Base-by-base conservation (phyloP, 1,139 yeast species). In the Geotrichum europaeum region DNA sequence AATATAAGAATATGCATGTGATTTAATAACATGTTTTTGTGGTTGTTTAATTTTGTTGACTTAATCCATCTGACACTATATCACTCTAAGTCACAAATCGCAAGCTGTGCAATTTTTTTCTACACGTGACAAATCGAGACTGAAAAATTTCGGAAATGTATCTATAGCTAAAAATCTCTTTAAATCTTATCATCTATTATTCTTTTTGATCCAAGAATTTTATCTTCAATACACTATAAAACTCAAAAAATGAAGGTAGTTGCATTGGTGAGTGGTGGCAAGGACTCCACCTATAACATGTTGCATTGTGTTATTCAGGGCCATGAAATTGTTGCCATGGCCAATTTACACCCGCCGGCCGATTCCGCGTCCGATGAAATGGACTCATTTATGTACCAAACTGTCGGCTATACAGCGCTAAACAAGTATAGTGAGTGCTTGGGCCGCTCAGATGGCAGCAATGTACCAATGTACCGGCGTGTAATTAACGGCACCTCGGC, bases 371-470 rank as follows among this genome's bases (percentile, higher is more conserved):
- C 66, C 15, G 80, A 78, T 58, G 99, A 94, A 72, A 77, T 94
- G 62, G 97, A 94, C 73, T 89, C 97, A 60, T 94, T 87, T 72
- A 94, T 94, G 99, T 94, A 89, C 73, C 99, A 94, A 73, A 94
- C 99, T 0, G 99, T 94, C n/a, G 99, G 99, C 0, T 95, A 88
- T 72, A 90, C 87, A 66, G 83, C 89, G 3, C 79, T 94, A 4
- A 80, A 82, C 0, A 74, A 77, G 61, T 90, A 91, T 69, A 77
- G 82, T 1, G 79, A 86, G 63, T 89, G 96, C 68, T 75, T 89
- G 53, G 61, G 58, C 9, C n/a, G 47, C 2, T n/a, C 20, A 40
- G 47, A 40, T 40, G 47, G 47, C 20, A 40, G 47, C 22, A 91
- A 83, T 5, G 84, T 89, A 0, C 98, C 99, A 0, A 75, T 94